These are phyloP conservation scores for Cryptococcus sp. DNA, from an alignment of 1,284 basidiomycete genomes.

Conservation along the genomic window DNA sequence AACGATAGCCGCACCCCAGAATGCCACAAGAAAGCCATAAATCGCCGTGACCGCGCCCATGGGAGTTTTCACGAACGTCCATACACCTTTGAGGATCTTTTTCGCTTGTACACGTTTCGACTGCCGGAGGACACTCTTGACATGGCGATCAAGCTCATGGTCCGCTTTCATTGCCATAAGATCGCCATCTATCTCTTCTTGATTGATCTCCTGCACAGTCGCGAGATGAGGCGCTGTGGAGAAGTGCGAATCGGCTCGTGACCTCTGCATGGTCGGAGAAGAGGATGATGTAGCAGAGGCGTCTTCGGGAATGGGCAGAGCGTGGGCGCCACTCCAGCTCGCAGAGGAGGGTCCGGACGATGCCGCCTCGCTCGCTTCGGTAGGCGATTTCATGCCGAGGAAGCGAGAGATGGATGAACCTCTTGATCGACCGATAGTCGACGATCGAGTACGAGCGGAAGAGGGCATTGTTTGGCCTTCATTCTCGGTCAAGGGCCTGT, in stretches of 20 bases:
- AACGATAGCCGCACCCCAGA: conserved; percentile 84
- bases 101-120: conserved; percentile 65
- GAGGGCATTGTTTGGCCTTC: no score
- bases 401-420: background rate
- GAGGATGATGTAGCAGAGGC: background rate
- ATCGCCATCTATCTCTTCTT: conserved; percentile 14
- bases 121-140: conserved; percentile 66
- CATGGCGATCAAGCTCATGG: conserved; percentile 59
- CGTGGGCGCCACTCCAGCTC: conserved; percentile 8
- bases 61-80: conserved; percentile 78
- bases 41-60: conserved; percentile 69
- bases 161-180: conserved; percentile 21
- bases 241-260: background rate
- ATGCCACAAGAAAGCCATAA: conserved; percentile 74
- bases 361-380: background rate
- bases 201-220: conserved; percentile 6
- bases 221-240: background rate
- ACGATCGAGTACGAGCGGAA: background rate
- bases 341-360: background rate
- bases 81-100: conserved; percentile 68
- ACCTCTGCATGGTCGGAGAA: background rate
- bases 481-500: no score
- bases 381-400: background rate
- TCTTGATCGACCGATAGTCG: no score
- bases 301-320: conserved; percentile 13